These are phyloP conservation scores for Trapa incisa DNA, from an alignment of 345 rosid species.

Conservation along the genomic window DNA sequence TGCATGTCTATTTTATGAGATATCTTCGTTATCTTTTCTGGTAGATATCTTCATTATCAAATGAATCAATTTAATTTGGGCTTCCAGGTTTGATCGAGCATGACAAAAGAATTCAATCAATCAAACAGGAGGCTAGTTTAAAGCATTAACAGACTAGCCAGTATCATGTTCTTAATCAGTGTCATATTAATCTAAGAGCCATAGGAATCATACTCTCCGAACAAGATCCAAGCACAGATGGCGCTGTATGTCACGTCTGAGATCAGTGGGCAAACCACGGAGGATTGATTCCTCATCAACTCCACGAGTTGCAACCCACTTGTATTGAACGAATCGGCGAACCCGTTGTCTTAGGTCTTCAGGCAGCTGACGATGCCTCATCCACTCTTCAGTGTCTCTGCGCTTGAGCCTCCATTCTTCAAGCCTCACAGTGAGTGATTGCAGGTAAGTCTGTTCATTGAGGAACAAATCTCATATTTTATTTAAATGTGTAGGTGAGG, in stretches of 20 bases:
- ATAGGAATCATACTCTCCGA: constrained; percentile 47
- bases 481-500: background rate
- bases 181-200: background rate
- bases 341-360: constrained; percentile 59
- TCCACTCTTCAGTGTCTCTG: constrained; percentile 95
- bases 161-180: background rate
- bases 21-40: too few relatives aligned
- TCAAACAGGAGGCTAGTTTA: too few relatives aligned
- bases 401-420: constrained; percentile 93
- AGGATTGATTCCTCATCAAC: constrained; percentile 78
- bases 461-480: background rate
- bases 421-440: constrained; percentile 72
- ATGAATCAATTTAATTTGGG: too few relatives aligned
- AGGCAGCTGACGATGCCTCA: constrained; percentile 89
- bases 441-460: constrained; percentile 60
- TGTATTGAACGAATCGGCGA: constrained; percentile 62
- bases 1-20: background rate
- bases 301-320: constrained; percentile 89
- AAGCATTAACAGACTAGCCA: background rate
- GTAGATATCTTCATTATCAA: too few relatives aligned
- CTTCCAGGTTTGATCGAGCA: too few relatives aligned
- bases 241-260: constrained; percentile 76
- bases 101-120: too few relatives aligned
- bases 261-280: constrained; percentile 69
- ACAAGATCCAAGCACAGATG: constrained; percentile 92